Evolutionary conservation across 495 filamentous ascomycete genomes (phyloP).

Genomic region (Aspergillus nanangensis): DNA sequence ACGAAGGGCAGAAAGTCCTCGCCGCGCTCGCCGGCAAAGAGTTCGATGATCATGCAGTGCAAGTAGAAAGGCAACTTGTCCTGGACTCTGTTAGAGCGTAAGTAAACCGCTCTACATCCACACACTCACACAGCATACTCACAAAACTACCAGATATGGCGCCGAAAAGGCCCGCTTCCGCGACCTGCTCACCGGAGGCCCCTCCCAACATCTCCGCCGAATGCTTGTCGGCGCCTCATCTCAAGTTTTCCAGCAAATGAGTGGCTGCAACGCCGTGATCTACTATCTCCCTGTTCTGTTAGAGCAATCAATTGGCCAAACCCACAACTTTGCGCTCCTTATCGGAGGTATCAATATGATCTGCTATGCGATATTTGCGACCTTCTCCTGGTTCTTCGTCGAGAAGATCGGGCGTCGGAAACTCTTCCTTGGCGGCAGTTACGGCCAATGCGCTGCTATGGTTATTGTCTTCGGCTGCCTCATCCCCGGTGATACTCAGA

Average conservation of each 20-base stretch:
- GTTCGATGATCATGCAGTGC: constrained; percentile 8
- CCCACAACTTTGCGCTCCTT: constrained; percentile 56
- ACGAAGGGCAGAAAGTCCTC: constrained; percentile 45
- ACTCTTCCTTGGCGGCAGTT: constrained; percentile 58
- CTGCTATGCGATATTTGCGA: constrained; percentile 65
- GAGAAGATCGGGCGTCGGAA: constrained; percentile 63
- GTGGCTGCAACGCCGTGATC: constrained; percentile 67
- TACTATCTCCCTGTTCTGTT: constrained; percentile 74
- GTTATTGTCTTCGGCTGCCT: constrained; percentile 60
- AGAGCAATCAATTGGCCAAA: constrained; percentile 50
- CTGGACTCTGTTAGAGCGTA: constrained; percentile 63
- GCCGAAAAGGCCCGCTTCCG: constrained; percentile 21
- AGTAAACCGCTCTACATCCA: not conserved
- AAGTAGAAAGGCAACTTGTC: constrained; percentile 54
- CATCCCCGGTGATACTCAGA: constrained; percentile 46
- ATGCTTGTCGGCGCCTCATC: constrained; percentile 26
- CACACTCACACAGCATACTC: constrained; percentile 21
- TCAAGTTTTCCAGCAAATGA: constrained; percentile 67
- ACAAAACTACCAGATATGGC: constrained; percentile 3
- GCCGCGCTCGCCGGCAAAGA: constrained; percentile 25
- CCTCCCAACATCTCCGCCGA: constrained; percentile 29
- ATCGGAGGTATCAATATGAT: constrained; percentile 74
- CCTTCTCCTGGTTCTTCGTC: constrained; percentile 70
- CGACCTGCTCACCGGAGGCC: constrained; percentile 23
- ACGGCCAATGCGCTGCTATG: constrained; percentile 64